Percentiles rank a stretch among this genome's conserved stretches.
Conservation (phyloP, 23 red algal species). For the Porphyridium purpureum region DNA sequence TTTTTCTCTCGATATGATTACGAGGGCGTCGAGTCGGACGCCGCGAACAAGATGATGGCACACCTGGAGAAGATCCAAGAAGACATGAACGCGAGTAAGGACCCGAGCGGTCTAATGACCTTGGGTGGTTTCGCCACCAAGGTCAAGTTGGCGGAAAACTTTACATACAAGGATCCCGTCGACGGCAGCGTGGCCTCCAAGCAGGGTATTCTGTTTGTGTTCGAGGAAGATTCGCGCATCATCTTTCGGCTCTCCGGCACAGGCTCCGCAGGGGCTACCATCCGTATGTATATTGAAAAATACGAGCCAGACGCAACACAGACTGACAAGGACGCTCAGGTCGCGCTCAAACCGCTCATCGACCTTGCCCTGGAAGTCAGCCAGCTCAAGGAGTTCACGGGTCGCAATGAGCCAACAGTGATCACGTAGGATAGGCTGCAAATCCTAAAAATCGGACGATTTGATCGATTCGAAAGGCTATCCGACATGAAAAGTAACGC, state of each 20-base stretch:
- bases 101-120: not conserved
- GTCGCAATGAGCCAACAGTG: conserved; percentile 49
- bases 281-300: conserved; percentile 86
- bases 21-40: conserved; percentile 41
- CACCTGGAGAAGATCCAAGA: conserved; percentile 15
- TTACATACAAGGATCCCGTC: conserved; percentile 81
- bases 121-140: not conserved
- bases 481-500: no score
- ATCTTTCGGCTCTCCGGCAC: conserved; percentile 85
- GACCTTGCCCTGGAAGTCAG: conserved; percentile 46
- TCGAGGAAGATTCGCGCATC: conserved; percentile 49
- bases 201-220: conserved; percentile 73
- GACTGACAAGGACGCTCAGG: conserved; percentile 14
- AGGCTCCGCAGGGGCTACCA: conserved; percentile 60
- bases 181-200: conserved; percentile 54
- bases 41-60: conserved; percentile 55
- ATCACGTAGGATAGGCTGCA: no score
- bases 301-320: conserved; percentile 26
- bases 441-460: no score
- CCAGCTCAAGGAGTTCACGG: conserved; percentile 49
- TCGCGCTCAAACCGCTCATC: conserved; percentile 37
- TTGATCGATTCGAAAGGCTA: no score
- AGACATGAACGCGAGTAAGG: conserved; percentile 4
- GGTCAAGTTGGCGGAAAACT: conserved; percentile 47
- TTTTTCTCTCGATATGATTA: conserved; percentile 91